Percentiles rank a stretch among this genome's conserved stretches.
phyloP scores from a whole-genome alignment of 805 yeast species.

The Zygoascus ofunaensis region DNA sequence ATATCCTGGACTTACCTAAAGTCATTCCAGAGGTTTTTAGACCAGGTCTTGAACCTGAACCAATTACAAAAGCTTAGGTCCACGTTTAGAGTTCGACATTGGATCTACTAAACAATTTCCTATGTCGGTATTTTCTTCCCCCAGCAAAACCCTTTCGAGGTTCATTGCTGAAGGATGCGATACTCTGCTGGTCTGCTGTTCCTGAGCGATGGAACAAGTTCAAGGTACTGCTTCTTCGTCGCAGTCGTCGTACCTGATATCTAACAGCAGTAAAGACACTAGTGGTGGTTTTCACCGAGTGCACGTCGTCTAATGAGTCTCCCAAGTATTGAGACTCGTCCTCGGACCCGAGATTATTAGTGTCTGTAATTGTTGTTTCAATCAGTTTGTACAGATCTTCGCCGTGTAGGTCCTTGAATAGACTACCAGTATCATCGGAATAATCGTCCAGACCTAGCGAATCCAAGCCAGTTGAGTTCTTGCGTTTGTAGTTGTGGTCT shows the following conservation, averaged over 20 bases:
- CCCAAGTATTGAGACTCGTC: not conserved
- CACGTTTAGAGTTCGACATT: too few relatives aligned
- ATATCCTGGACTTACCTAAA: slow-evolving; percentile 46
- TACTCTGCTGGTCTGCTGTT: not conserved
- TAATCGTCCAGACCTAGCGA: not conserved
- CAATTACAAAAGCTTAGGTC: too few relatives aligned
- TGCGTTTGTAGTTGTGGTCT: too few relatives aligned
- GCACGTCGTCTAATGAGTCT: not conserved
- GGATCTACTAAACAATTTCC: not conserved
- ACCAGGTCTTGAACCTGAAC: not conserved
- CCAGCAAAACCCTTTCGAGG: not conserved
- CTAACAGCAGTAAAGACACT: not conserved
- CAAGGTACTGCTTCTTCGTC: not conserved
- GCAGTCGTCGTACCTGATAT: not conserved
- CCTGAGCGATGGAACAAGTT: not conserved
- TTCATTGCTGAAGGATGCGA: not conserved
- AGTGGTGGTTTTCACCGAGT: not conserved
- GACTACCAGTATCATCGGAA: not conserved
- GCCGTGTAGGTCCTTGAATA: too few relatives aligned
- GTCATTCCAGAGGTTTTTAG: slow-evolving; percentile 44
- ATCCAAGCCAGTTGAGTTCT: too few relatives aligned
- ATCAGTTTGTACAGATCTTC: not conserved
- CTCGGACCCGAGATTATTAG: not conserved
- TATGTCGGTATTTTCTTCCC: not conserved
- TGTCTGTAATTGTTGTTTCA: not conserved